Base-by-base conservation (phyloP, 441 rosid species). In the Cnidoscolus chayamansa region DNA sequence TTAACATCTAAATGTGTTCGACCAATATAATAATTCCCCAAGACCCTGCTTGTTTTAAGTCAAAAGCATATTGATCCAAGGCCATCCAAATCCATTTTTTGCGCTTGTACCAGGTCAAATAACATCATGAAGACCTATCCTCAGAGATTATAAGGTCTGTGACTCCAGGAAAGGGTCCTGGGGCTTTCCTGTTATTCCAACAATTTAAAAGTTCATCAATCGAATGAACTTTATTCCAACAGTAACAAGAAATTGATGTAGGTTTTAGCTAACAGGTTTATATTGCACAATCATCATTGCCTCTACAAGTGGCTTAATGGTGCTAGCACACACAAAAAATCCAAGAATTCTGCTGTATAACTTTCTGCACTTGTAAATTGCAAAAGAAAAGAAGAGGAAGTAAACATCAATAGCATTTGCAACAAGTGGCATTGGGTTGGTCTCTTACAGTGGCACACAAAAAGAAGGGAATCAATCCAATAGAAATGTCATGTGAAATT, bases 401-500 rank as follows among this genome's bases (percentile, higher is more conserved):
- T 32, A 35, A 58, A 48, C 1, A 49, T 40, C 19, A 15, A n/a
- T 3, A 12, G 47, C 12, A 30, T n/a, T 51, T 5, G 7, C 16
- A 59, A 45, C 4, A 58, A 37, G n/a, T 49, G 11, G 16, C 15
- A 25, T 57, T n/a, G 13, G 16, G 69, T 60, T 58, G 32, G 63
- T 74, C 56, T 69, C 91, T 76, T 84, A 93, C 98, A 56, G 88
- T 90, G 43, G 91, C 93, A 72, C 96, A 91, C 45, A 91, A 73
- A 79, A 94, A 89, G 79, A 91, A 87, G 64, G 98, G 97, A 63
- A 90, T 79, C 74, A 88, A 82, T 63, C 96, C 93, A 17, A 13
- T n/a, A 31, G 87, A 84, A 71, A 86, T 76, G 78, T 93, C 98
- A 30, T 51, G 60, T 31, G 87, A 85, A 84, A 93, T 87, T 60